Conservation (phyloP, 2,329 filamentous ascomycete species). For the Botrytis squamosa region DNA sequence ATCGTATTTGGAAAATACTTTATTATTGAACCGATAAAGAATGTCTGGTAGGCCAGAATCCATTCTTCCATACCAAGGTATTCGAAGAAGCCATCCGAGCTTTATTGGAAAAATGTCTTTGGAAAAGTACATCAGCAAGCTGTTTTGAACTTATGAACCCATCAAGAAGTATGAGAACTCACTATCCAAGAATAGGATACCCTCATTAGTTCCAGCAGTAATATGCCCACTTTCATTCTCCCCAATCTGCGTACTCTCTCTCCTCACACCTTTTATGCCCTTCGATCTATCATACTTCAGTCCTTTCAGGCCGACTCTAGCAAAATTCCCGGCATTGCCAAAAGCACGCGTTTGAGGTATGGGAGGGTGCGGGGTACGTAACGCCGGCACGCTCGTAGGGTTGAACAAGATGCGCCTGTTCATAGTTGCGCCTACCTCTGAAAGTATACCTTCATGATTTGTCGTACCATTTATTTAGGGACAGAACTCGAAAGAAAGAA, state of each 20-base stretch:
- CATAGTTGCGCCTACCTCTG: conserved; percentile 27
- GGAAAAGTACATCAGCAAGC: neutral
- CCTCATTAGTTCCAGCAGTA: conserved; percentile 69
- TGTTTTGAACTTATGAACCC: neutral
- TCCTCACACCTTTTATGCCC: conserved; percentile 35
- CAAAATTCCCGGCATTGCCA: conserved; percentile 28
- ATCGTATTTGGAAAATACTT: conserved; percentile 53
- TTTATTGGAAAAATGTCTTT: conserved; percentile 81
- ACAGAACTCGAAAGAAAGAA: neutral
- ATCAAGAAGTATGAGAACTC: conserved; percentile 38
- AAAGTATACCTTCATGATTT: conserved; percentile 16
- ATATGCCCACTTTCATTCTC: conserved; percentile 80
- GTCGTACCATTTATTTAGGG: neutral
- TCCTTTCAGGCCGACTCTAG: conserved; percentile 23
- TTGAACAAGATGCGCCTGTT: conserved; percentile 38
- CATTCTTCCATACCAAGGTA: conserved; percentile 46
- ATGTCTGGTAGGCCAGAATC: conserved; percentile 48
- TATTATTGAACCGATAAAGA: conserved; percentile 52
- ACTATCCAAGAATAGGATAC: conserved; percentile 90
- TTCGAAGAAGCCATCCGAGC: conserved; percentile 60
- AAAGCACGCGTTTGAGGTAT: conserved; percentile 29
- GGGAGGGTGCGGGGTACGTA: conserved; percentile 33
- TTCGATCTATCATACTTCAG: conserved; percentile 20
- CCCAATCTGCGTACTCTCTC: conserved; percentile 49
- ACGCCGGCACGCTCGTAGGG: conserved; percentile 40